These are phyloP conservation scores for Zanthoxylum bungeanum DNA, from an alignment of 345 rosid species.

Conservation along the genomic window DNA sequence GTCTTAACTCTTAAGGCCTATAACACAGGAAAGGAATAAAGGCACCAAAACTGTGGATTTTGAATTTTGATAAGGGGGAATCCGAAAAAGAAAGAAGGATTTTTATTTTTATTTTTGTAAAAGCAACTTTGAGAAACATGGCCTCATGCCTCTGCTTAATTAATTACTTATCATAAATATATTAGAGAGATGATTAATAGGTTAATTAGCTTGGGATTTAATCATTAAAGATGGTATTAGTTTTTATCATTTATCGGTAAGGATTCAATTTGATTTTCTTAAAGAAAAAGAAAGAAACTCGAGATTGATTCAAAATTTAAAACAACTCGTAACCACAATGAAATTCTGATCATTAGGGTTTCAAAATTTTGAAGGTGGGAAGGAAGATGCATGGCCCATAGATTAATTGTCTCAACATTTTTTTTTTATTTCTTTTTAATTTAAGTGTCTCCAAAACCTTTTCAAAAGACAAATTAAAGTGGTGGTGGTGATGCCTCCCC, in stretches of 20 bases:
- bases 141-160: slow-evolving; percentile 20
- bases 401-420: background rate
- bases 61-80: background rate
- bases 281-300: too few species aligned
- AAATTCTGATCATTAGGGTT: too few species aligned
- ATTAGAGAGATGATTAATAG: slow-evolving; percentile 4
- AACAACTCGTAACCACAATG: too few species aligned
- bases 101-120: too few species aligned
- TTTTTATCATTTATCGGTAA: too few species aligned
- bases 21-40: slow-evolving; percentile 16
- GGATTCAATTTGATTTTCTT: too few species aligned
- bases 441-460: slow-evolving; percentile 24
- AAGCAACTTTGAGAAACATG: slow-evolving; percentile 38
- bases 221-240: too few species aligned
- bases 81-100: background rate
- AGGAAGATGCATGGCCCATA: slow-evolving; percentile 8
- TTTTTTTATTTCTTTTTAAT: too few species aligned
- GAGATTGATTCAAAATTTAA: too few species aligned
- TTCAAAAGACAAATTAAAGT: slow-evolving; percentile 32
- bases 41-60: too few species aligned
- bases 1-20: slow-evolving; percentile 23
- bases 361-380: slow-evolving; percentile 20
- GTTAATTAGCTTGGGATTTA: slow-evolving; percentile 14
- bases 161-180: slow-evolving; percentile 1
- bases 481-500: slow-evolving; percentile 23